phyloP scores from a whole-genome alignment of 495 filamentous ascomycete genomes.

The Tuber brumale region DNA sequence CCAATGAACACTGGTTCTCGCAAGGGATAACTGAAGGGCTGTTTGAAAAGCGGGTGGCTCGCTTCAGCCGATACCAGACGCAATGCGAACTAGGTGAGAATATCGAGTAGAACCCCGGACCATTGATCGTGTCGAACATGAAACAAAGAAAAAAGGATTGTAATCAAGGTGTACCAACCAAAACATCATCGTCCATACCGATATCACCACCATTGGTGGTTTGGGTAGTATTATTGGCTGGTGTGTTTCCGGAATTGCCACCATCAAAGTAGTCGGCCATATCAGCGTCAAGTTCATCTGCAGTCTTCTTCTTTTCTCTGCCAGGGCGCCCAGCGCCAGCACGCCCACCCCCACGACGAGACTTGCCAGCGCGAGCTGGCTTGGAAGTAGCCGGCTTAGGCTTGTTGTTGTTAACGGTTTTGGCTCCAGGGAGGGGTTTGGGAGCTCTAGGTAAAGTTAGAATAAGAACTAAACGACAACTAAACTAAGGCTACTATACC shows the following conservation, averaged over 20 bases:
- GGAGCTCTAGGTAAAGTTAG: slow-evolving; percentile 48
- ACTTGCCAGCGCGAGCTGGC: slow-evolving; percentile 44
- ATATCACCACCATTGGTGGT: slow-evolving; percentile 46
- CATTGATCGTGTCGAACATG: neutral
- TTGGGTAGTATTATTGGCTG: slow-evolving; percentile 45
- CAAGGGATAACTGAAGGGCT: neutral
- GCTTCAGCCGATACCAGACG: slow-evolving; percentile 22
- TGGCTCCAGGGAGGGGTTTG: slow-evolving; percentile 50
- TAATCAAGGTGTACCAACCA: slow-evolving; percentile 38
- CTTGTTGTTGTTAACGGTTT: slow-evolving; percentile 42
- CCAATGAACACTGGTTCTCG: neutral
- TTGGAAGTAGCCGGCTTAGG: slow-evolving; percentile 67
- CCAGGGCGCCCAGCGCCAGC: slow-evolving; percentile 35
- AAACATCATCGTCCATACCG: slow-evolving; percentile 48
- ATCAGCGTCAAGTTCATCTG: slow-evolving; percentile 85
- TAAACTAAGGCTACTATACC: slow-evolving; percentile 49
- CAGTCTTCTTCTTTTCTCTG: slow-evolving; percentile 67
- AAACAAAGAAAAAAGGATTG: slow-evolving; percentile 11
- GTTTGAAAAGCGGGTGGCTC: neutral
- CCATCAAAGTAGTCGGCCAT: slow-evolving; percentile 83
- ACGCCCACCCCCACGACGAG: slow-evolving; percentile 54
- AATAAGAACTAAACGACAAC: slow-evolving; percentile 20
- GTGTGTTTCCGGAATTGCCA: slow-evolving; percentile 39
- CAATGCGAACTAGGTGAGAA: slow-evolving; percentile 3
- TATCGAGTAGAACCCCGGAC: neutral